These are phyloP conservation scores for Colletotrichum ledebouriae DNA, from an alignment of 2,329 filamentous ascomycete species.

Conservation along the genomic window DNA sequence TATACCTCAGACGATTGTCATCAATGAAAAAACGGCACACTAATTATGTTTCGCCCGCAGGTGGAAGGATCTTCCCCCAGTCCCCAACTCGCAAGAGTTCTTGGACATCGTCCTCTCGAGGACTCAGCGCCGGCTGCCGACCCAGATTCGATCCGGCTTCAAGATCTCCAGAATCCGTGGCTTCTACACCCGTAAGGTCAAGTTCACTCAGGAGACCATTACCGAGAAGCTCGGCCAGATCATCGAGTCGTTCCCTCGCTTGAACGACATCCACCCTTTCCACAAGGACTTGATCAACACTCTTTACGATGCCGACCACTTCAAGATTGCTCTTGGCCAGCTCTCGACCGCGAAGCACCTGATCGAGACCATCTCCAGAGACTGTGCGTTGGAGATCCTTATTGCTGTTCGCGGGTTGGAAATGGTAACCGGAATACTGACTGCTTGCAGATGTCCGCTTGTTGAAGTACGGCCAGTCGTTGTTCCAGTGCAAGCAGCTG, in stretches of 20 bases:
- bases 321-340: slow-evolving; percentile 95
- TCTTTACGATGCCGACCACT: slow-evolving; percentile 98
- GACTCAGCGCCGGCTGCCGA: slow-evolving; percentile 92
- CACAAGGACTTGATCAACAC: slow-evolving; percentile 91
- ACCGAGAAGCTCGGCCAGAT: slow-evolving; percentile 92
- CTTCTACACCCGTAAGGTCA: slow-evolving; percentile 79
- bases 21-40: not conserved
- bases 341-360: slow-evolving; percentile 95
- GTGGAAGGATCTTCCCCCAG: slow-evolving; percentile 85
- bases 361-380: slow-evolving; percentile 94
- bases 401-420: not conserved
- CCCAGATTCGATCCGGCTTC: slow-evolving; percentile 95
- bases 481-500: slow-evolving; percentile 99
- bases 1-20: not conserved
- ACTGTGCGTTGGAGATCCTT: slow-evolving; percentile 62
- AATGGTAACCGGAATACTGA: slow-evolving; percentile 13
- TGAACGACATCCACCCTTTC: slow-evolving; percentile 96
- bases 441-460: slow-evolving; percentile 72
- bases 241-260: slow-evolving; percentile 90
- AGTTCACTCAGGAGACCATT: slow-evolving; percentile 97
- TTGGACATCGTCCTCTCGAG: slow-evolving; percentile 96
- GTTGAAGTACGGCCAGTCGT: slow-evolving; percentile 90
- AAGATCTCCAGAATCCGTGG: slow-evolving; percentile 82
- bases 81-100: slow-evolving; percentile 94
- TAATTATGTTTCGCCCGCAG: slow-evolving; percentile 25